Evolutionary conservation across 345 rosid species (phyloP).

Genomic region (Bretschneidera sinensis): DNA sequence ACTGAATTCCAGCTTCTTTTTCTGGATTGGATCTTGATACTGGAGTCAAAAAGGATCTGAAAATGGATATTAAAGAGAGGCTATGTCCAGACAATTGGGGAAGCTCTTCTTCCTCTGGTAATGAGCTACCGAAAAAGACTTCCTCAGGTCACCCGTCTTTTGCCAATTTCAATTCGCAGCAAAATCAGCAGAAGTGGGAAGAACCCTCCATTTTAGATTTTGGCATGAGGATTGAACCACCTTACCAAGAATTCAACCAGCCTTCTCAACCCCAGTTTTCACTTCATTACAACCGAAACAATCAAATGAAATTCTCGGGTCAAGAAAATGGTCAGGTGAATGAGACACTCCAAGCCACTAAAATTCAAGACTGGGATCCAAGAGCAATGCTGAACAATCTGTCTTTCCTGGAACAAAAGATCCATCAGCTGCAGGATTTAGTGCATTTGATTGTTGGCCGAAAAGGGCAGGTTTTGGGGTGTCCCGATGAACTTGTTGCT

Average conservation of each 20-base stretch:
- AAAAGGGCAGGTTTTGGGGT: slow-evolving; percentile 42
- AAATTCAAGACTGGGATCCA: slow-evolving; percentile 82
- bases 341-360: slow-evolving; percentile 33
- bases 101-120: slow-evolving; percentile 33
- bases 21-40: slow-evolving; percentile 6
- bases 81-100: slow-evolving; percentile 46
- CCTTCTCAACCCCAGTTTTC: slow-evolving; percentile 25
- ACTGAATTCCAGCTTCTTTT: background rate
- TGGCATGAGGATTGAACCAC: slow-evolving; percentile 35
- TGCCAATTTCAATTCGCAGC: slow-evolving; percentile 27
- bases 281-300: slow-evolving; percentile 21
- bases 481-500: slow-evolving; percentile 47
- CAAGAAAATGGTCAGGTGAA: slow-evolving; percentile 28
- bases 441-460: slow-evolving; percentile 65
- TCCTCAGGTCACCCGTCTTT: slow-evolving; percentile 30
- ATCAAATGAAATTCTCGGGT: slow-evolving; percentile 31
- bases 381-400: slow-evolving; percentile 69
- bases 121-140: slow-evolving; percentile 29
- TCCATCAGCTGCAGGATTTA: slow-evolving; percentile 82
- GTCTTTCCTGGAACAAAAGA: slow-evolving; percentile 81
- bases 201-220: slow-evolving; percentile 49
- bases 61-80: slow-evolving; percentile 60
- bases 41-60: slow-evolving; percentile 10
- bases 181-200: slow-evolving; percentile 57
- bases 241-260: slow-evolving; percentile 38